These are phyloP conservation scores for Sporodiniella umbellata DNA, from an alignment of 371 early-diverging fungal species.

Conservation along the genomic window DNA sequence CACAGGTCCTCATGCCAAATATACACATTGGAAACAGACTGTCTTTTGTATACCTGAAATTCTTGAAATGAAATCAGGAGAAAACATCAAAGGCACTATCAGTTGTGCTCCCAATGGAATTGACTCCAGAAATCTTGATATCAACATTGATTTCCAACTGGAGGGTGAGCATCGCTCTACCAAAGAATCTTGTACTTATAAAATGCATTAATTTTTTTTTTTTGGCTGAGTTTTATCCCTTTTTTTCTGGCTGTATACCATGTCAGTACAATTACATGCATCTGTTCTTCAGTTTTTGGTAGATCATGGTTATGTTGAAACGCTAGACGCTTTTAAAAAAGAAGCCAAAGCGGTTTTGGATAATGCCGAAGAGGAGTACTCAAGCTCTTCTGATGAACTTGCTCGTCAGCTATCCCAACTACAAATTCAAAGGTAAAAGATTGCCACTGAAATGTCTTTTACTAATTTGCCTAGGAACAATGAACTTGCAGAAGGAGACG, in stretches of 20 bases:
- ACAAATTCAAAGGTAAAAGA: constrained; percentile 34
- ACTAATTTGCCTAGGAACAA: constrained; percentile 4
- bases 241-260: neutral
- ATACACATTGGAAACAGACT: constrained; percentile 99
- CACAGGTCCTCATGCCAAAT: constrained; percentile 84
- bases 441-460: no score
- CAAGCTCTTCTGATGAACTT: constrained; percentile 5
- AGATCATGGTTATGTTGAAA: constrained; percentile 37
- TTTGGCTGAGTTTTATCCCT: neutral
- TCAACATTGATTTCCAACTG: constrained; percentile 75
- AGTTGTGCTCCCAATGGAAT: constrained; percentile 79
- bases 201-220: constrained; percentile 61
- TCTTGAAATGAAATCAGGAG: constrained; percentile 73
- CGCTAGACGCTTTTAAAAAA: constrained; percentile 40
- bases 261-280: constrained; percentile 13
- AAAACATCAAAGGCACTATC: constrained; percentile 78
- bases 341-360: constrained; percentile 45
- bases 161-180: constrained; percentile 59
- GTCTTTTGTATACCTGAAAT: constrained; percentile 83
- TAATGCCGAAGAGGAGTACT: constrained; percentile 1
- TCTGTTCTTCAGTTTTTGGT: constrained; percentile 38
- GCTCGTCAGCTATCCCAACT: constrained; percentile 27
- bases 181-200: constrained; percentile 75
- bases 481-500: constrained; percentile 28
- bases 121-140: constrained; percentile 95